These are phyloP conservation scores for Diutina ranongensis DNA, from an alignment of 1,139 yeast genomes.

Conservation along the genomic window DNA sequence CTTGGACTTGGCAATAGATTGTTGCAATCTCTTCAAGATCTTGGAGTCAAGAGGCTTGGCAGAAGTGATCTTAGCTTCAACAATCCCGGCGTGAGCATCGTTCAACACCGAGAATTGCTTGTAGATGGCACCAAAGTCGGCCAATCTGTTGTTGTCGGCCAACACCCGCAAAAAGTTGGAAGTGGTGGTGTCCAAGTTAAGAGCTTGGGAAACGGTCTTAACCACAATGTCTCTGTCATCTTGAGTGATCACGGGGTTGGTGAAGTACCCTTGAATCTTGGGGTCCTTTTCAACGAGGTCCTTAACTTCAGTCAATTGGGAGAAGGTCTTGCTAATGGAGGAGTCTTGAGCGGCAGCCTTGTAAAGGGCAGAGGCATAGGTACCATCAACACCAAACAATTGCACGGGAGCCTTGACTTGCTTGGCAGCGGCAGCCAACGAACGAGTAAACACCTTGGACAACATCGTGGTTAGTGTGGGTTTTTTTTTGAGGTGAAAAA, in stretches of 20 bases:
- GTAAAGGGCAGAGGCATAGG: slow-evolving; percentile 92
- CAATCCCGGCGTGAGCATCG: slow-evolving; percentile 85
- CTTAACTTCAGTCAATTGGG: slow-evolving; percentile 51
- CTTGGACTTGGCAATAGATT: slow-evolving; percentile 65
- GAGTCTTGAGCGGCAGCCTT: slow-evolving; percentile 84
- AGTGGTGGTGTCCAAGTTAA: slow-evolving; percentile 63
- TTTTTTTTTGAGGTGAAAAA: background rate
- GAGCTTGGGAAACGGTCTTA: slow-evolving; percentile 41
- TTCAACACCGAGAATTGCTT: slow-evolving; percentile 66
- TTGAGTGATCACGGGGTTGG: slow-evolving; percentile 76
- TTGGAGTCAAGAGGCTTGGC: slow-evolving; percentile 79
- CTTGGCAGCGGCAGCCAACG: slow-evolving; percentile 56
- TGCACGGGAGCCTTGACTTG: slow-evolving; percentile 79
- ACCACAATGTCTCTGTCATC: slow-evolving; percentile 68
- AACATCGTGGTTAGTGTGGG: slow-evolving; percentile 1
- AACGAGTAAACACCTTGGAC: slow-evolving; percentile 45
- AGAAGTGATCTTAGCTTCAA: slow-evolving; percentile 89
- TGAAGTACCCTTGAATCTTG: slow-evolving; percentile 48
- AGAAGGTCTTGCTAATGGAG: slow-evolving; percentile 59
- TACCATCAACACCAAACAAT: slow-evolving; percentile 91
- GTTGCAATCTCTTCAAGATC: slow-evolving; percentile 66
- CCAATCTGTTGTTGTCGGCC: slow-evolving; percentile 92
- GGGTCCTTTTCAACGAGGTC: slow-evolving; percentile 49
- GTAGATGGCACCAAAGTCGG: slow-evolving; percentile 52
- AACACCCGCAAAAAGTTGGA: slow-evolving; percentile 73